Evolutionary conservation across 2,329 filamentous ascomycete genomes (phyloP).

Genomic region (Cercospora zeae-maydis): DNA sequence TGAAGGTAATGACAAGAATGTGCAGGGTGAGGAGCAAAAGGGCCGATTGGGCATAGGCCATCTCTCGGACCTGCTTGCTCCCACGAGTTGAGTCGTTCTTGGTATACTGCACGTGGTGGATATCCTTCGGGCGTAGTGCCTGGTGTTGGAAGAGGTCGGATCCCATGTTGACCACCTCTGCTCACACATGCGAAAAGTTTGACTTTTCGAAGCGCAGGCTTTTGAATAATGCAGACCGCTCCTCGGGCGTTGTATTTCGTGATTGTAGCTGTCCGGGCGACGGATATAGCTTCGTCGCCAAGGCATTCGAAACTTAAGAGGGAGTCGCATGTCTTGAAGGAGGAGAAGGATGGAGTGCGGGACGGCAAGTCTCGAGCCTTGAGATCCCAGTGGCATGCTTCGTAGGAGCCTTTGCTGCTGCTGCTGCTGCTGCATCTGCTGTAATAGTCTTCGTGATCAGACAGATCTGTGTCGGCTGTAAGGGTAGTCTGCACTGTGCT

Average conservation of each 20-base stretch:
- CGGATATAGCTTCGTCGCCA: conserved; percentile 4
- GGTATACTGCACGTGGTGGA: background rate
- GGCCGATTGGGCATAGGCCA: conserved; percentile 4
- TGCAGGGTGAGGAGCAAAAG: conserved; percentile 7
- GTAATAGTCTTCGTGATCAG: background rate
- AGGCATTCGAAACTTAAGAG: conserved; percentile 6
- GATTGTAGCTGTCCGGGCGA: conserved; percentile 5
- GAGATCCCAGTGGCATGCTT: background rate
- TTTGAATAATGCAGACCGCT: conserved; percentile 1
- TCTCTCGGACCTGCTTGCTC: conserved; percentile 7
- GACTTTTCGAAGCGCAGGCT: background rate
- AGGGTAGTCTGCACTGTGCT: conserved; percentile 1
- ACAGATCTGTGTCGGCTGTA: background rate
- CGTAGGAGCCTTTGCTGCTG: background rate
- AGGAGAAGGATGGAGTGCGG: background rate
- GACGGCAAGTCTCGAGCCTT: background rate
- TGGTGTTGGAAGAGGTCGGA: background rate
- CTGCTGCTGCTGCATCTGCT: background rate
- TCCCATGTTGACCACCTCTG: background rate
- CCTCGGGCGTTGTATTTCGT: conserved; percentile 1
- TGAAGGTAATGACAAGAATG: conserved; percentile 5
- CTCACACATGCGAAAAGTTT: background rate
- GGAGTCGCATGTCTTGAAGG: conserved; percentile 4
- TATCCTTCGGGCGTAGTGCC: background rate
- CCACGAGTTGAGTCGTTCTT: conserved; percentile 5